These are phyloP conservation scores for Penicillium corylophilum DNA, from an alignment of 2,329 filamentous ascomycete genomes.

Conservation along the genomic window DNA sequence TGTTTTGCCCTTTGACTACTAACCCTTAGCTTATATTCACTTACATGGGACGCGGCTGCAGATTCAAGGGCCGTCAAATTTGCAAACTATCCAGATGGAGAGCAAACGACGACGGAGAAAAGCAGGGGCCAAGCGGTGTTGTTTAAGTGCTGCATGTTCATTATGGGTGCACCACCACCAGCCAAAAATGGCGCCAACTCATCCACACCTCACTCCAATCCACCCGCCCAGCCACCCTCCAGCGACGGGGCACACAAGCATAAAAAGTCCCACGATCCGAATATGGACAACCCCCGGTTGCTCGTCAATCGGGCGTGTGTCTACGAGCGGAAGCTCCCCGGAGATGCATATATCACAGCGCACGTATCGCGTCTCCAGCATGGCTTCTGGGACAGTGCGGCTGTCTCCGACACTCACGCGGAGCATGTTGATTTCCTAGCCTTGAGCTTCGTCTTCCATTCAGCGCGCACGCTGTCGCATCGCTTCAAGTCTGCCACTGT, in stretches of 20 bases:
- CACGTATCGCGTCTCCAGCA: slow-evolving; percentile 53
- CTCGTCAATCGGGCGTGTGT: slow-evolving; percentile 45
- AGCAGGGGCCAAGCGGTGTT: slow-evolving; percentile 7
- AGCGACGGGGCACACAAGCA: slow-evolving; percentile 5
- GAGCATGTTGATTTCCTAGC: slow-evolving; percentile 51
- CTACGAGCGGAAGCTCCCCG: slow-evolving; percentile 50
- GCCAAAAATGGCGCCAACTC: neutral
- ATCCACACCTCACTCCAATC: slow-evolving; percentile 1
- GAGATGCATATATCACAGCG: slow-evolving; percentile 50
- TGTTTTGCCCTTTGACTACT: neutral
- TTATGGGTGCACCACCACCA: slow-evolving; percentile 6
- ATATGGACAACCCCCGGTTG: slow-evolving; percentile 38
- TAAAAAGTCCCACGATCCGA: slow-evolving; percentile 30
- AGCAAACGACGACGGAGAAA: slow-evolving; percentile 2
- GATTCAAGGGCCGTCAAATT: neutral
- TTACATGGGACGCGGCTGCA: neutral
- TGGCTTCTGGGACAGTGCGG: slow-evolving; percentile 46
- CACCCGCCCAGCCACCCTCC: slow-evolving; percentile 1
- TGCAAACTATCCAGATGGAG: slow-evolving; percentile 15
- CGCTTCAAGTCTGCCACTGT: slow-evolving; percentile 52
- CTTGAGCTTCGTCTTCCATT: slow-evolving; percentile 52
- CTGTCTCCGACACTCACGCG: slow-evolving; percentile 43
- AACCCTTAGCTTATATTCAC: neutral
- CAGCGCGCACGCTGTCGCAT: slow-evolving; percentile 42
- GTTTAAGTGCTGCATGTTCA: slow-evolving; percentile 6